Evolutionary conservation across 2,329 filamentous ascomycete species (phyloP).

Genomic region (Aspergillus pseudotamarii): DNA sequence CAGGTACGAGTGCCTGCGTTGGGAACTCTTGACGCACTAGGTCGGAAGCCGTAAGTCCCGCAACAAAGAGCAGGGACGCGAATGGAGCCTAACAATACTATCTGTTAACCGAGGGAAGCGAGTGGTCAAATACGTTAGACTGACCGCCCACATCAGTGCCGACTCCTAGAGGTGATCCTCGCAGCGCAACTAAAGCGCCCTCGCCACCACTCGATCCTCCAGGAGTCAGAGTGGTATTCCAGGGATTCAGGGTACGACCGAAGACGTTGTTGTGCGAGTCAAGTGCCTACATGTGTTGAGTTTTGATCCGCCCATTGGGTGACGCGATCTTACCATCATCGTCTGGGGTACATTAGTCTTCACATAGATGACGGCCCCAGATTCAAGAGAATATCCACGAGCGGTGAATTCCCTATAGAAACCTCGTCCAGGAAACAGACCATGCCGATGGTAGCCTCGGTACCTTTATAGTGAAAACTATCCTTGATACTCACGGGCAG

Average conservation of each 20-base stretch:
- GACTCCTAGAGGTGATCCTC: constrained; percentile 63
- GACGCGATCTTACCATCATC: constrained; percentile 55
- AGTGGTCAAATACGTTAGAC: neutral
- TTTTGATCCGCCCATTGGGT: constrained; percentile 5
- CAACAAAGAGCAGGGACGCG: constrained; percentile 35
- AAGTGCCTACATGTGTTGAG: constrained; percentile 23
- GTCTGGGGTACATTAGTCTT: constrained; percentile 60
- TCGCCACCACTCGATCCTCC: constrained; percentile 53
- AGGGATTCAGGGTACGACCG: constrained; percentile 45
- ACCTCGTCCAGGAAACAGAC: constrained; percentile 19
- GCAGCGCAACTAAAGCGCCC: constrained; percentile 62
- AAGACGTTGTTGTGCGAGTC: constrained; percentile 49
- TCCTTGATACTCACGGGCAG: constrained; percentile 38
- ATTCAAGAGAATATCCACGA: constrained; percentile 24
- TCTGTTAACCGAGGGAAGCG: neutral
- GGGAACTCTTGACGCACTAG: constrained; percentile 29
- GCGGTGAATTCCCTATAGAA: constrained; percentile 18
- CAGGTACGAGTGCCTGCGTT: constrained; percentile 22
- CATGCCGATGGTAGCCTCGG: constrained; percentile 22
- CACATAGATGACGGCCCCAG: constrained; percentile 44
- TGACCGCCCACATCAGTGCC: constrained; percentile 62
- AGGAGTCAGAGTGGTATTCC: constrained; percentile 34
- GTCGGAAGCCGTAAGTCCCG: constrained; percentile 36
- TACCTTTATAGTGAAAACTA: constrained; percentile 35
- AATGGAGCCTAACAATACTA: constrained; percentile 26